These are phyloP conservation scores for Bonnemaisonia californica DNA, from an alignment of 31 red algal species.

Conservation along the genomic window DNA sequence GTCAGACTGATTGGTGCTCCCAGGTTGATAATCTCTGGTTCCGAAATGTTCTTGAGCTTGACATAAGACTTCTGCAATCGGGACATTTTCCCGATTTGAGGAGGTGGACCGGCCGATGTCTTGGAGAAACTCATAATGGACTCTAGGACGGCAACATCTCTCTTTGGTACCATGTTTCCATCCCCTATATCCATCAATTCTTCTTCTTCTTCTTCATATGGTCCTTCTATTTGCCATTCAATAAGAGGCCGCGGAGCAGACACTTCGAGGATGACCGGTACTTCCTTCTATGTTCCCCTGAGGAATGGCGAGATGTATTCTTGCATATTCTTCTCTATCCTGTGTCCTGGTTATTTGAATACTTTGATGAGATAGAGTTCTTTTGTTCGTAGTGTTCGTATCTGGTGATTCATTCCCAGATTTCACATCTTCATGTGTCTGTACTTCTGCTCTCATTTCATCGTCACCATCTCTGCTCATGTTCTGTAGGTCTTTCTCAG, in stretches of 20 bases:
- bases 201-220: conserved; percentile 23
- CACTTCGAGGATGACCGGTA: not conserved
- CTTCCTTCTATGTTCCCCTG: conserved; percentile 21
- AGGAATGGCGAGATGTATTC: not conserved
- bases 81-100: conserved; percentile 12
- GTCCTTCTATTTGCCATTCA: conserved; percentile 5
- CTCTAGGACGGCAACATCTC: not conserved
- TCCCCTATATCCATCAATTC: not conserved
- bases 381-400: too few species aligned
- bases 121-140: not conserved
- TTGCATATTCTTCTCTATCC: too few species aligned
- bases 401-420: too few species aligned
- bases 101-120: not conserved
- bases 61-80: conserved; percentile 12
- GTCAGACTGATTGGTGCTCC: not conserved
- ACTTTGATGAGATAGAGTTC: too few species aligned
- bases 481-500: too few species aligned
- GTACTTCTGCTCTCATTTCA: too few species aligned
- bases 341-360: too few species aligned
- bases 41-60: not conserved
- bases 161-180: not conserved
- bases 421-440: too few species aligned
- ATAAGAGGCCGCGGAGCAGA: not conserved
- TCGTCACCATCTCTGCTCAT: too few species aligned
- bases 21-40: not conserved